phyloP scores from a whole-genome alignment of 2,329 filamentous ascomycete genomes.

The Xylariomycetidae sp. region DNA sequence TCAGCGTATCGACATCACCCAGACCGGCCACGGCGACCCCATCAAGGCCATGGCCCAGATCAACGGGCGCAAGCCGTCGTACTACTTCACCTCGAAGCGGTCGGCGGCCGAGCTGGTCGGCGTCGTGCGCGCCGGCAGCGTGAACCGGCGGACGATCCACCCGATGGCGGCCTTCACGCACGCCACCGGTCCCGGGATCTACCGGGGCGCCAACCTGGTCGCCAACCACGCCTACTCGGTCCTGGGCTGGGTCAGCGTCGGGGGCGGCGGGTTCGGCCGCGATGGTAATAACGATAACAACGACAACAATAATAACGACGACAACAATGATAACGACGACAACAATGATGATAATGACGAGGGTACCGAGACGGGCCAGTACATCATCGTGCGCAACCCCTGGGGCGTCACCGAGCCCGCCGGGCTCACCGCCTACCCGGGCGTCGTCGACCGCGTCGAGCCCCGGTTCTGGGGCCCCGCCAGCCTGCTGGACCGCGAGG shows the following conservation, averaged over 20 bases:
- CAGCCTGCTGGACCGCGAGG: constrained; percentile 31
- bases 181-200: constrained; percentile 29
- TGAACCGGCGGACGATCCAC: constrained; percentile 39
- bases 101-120: constrained; percentile 30
- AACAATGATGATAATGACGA: too few relatives aligned
- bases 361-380: constrained; percentile 34
- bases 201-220: constrained; percentile 37
- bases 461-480: constrained; percentile 33
- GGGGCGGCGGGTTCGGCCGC: too few relatives aligned
- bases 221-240: constrained; percentile 42
- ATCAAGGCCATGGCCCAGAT: constrained; percentile 42
- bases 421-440: constrained; percentile 34
- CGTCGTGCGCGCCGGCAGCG: constrained; percentile 33
- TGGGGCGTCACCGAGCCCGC: constrained; percentile 39
- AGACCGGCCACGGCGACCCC: constrained; percentile 36
- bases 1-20: constrained; percentile 36
- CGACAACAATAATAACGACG: too few relatives aligned
- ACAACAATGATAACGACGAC: too few relatives aligned
- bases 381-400: constrained; percentile 39
- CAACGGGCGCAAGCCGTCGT: constrained; percentile 32
- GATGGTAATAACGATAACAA: too few relatives aligned
- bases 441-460: constrained; percentile 33
- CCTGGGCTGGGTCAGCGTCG: constrained; percentile 32
- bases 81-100: constrained; percentile 31
- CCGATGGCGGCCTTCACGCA: constrained; percentile 38